Conservation (phyloP, 345 rosid species). For the Euphorbia pulcherrima region DNA sequence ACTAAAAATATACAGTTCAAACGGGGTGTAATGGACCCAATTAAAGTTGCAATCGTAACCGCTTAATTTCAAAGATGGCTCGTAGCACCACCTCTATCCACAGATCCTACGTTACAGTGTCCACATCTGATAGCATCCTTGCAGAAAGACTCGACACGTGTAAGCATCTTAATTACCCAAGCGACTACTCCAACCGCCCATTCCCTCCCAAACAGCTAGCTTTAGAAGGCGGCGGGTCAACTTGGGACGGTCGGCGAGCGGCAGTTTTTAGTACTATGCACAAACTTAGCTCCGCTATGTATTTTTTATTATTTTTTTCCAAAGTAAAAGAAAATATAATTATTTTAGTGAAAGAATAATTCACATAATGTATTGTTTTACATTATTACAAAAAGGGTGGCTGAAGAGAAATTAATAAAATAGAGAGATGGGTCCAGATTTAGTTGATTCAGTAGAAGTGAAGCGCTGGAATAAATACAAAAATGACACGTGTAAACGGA, state of each 20-base stretch:
- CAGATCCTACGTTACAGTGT: background rate
- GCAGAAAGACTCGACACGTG: constrained; percentile 17
- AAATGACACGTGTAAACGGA: constrained; percentile 15
- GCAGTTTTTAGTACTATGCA: constrained; percentile 10
- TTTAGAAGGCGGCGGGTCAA: constrained; percentile 11
- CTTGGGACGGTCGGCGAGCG: constrained; percentile 30
- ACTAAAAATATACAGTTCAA: background rate
- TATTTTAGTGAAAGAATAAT: background rate
- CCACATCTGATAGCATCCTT: background rate
- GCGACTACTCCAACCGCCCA: constrained; percentile 15
- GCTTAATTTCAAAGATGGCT: background rate
- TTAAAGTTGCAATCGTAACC: constrained; percentile 1
- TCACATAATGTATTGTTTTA: background rate
- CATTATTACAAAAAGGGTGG: background rate
- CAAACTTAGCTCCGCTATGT: background rate
- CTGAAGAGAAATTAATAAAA: constrained; percentile 4
- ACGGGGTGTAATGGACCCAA: background rate
- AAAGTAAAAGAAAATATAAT: too few species aligned
- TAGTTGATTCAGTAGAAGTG: background rate
- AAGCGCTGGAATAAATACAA: background rate
- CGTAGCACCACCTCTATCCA: background rate
- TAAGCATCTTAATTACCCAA: background rate
- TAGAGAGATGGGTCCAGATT: background rate
- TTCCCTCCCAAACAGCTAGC: constrained; percentile 20
- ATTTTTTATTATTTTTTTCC: too few species aligned